Percentiles rank a stretch among this genome's conserved stretches.
Evolutionary conservation across 352 stramenopile genomes (phyloP).

Genomic region (Pythium insidiosum): DNA sequence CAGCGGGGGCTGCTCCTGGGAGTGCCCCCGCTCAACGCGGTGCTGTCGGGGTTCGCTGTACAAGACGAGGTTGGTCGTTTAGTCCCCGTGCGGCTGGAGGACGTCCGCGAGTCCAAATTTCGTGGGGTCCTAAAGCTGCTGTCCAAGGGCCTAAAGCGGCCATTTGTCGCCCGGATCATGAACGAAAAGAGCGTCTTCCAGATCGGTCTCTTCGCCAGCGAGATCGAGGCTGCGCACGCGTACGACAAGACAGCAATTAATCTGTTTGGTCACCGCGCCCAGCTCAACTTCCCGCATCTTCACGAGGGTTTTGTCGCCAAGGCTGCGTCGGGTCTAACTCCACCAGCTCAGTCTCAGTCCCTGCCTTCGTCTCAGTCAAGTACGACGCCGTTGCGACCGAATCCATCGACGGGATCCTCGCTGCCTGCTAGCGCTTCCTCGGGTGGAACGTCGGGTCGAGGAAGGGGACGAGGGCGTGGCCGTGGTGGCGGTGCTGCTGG

Average conservation of each 20-base stretch:
- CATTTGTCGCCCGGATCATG: conserved; percentile 69
- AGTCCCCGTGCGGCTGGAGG: conserved; percentile 17
- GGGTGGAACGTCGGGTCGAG: conserved; percentile 19
- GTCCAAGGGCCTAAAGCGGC: conserved; percentile 73
- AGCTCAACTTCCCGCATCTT: conserved; percentile 78
- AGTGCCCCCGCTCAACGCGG: no score
- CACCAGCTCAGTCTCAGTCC: background rate
- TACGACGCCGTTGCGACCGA: no score
- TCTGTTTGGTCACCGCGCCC: conserved; percentile 48
- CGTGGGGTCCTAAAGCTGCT: conserved; percentile 72
- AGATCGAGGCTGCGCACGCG: conserved; percentile 74
- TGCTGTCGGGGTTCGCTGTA: conserved; percentile 10
- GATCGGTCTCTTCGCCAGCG: conserved; percentile 59
- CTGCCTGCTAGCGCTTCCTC: no score
- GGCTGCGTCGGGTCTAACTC: background rate
- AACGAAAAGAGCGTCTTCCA: conserved; percentile 60
- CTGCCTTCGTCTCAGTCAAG: no score
- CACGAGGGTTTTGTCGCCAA: conserved; percentile 50
- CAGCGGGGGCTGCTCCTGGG: background rate
- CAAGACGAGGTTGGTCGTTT: conserved; percentile 18
- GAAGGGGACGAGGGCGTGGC: conserved; percentile 31
- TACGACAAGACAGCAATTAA: conserved; percentile 74
- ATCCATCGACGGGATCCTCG: no score
- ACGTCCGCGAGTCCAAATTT: conserved; percentile 74
- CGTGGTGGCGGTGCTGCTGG: conserved; percentile 17